These are phyloP conservation scores for Solanum appendiculatum DNA, from an alignment of 257 asterid species.

Conservation along the genomic window DNA sequence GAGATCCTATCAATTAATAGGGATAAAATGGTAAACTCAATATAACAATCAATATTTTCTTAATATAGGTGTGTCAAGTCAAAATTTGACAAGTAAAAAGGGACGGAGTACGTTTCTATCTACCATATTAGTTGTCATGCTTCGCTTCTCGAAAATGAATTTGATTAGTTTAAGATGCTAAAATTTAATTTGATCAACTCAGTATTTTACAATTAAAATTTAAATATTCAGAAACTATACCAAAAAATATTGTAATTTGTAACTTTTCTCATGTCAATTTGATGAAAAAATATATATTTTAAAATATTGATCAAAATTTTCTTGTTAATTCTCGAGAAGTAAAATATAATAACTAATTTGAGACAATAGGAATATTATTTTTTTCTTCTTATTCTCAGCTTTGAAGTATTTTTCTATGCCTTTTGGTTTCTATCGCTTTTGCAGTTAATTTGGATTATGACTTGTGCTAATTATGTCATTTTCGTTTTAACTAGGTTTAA, in stretches of 20 bases:
- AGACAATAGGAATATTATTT: rapidly evolving
- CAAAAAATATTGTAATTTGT: neutral
- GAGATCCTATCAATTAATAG: too few relatives aligned
- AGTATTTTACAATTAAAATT: neutral
- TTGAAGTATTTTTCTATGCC: neutral
- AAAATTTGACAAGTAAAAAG: too few relatives aligned
- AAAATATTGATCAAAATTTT: neutral
- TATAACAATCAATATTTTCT: too few relatives aligned
- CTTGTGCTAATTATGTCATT: neutral
- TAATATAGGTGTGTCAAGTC: too few relatives aligned
- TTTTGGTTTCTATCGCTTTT: neutral
- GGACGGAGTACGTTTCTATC: too few relatives aligned
- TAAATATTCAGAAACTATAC: neutral
- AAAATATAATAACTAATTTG: neutral
- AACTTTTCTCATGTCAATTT: neutral
- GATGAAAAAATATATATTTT: neutral
- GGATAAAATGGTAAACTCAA: too few relatives aligned
- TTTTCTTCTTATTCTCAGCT: neutral
- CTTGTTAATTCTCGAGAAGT: too few relatives aligned
- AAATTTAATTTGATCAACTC: neutral
- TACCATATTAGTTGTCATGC: too few relatives aligned
- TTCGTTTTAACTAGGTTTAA: neutral
- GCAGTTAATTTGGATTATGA: neutral
- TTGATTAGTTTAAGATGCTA: neutral
- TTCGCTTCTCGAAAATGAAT: neutral